phyloP scores from a whole-genome alignment of 2,329 filamentous ascomycete genomes.

The Aureobasidium lini region DNA sequence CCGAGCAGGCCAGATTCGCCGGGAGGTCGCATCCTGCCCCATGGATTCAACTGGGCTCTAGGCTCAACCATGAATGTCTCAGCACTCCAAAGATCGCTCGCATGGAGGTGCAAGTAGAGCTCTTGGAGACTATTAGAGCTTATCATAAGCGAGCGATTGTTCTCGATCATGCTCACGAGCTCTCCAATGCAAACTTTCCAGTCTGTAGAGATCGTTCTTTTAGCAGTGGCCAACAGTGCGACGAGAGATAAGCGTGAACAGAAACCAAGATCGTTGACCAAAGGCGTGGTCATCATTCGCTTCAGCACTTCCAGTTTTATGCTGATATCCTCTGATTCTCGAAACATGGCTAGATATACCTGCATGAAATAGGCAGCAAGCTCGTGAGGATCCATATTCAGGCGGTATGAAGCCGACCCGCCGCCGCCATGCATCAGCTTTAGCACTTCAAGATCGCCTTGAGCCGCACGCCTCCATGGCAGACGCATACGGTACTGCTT shows the following conservation, averaged over 20 bases:
- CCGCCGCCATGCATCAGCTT: background rate
- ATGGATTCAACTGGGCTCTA: background rate
- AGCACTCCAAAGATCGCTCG: conserved; percentile 17
- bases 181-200: conserved; percentile 17
- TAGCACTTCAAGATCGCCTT: background rate
- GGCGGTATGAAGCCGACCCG: background rate
- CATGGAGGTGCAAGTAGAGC: conserved; percentile 23
- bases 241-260: conserved; percentile 24
- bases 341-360: conserved; percentile 42
- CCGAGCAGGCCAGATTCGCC: conserved; percentile 9
- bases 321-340: conserved; percentile 29
- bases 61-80: background rate
- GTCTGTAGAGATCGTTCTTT: conserved; percentile 18
- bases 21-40: background rate
- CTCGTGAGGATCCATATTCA: conserved; percentile 31
- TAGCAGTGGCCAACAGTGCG: conserved; percentile 22
- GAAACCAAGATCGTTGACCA: conserved; percentile 10
- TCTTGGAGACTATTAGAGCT: conserved; percentile 24
- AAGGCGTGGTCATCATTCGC: background rate
- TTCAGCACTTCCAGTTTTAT: conserved; percentile 9
- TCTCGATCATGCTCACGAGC: conserved; percentile 17
- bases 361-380: conserved; percentile 35
- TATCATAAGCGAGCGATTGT: conserved; percentile 17
- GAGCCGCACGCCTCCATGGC: conserved; percentile 16
- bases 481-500: conserved; percentile 16